These are phyloP conservation scores for Craterostigma plantagineum DNA, from an alignment of 257 asterid genomes.

Conservation along the genomic window DNA sequence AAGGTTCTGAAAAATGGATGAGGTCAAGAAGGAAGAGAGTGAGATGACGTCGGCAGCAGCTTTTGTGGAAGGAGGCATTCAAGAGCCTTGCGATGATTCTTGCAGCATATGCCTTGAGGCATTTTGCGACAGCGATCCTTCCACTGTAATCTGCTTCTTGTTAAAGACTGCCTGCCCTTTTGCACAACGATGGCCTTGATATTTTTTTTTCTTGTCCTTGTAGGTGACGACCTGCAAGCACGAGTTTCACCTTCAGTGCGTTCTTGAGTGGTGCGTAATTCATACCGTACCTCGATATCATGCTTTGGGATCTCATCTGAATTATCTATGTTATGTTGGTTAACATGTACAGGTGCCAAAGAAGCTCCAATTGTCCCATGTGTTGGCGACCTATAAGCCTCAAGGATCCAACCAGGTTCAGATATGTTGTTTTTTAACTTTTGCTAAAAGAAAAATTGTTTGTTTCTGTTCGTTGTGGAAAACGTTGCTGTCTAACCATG, in stretches of 20 bases:
- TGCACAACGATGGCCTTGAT: too few relatives aligned
- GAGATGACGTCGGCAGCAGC: conserved; percentile 75
- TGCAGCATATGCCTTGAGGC: conserved; percentile 96
- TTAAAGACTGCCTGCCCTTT: too few relatives aligned
- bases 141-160: conserved; percentile 36
- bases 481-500: background rate
- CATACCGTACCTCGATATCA: too few relatives aligned
- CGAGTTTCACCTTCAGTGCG: conserved; percentile 86
- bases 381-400: conserved; percentile 81
- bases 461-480: background rate
- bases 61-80: conserved; percentile 93
- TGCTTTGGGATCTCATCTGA: too few relatives aligned
- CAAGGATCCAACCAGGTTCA: conserved; percentile 64
- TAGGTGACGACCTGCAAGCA: conserved; percentile 41
- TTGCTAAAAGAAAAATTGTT: background rate
- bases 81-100: conserved; percentile 84
- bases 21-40: conserved; percentile 30
- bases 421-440: background rate
- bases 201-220: too few relatives aligned
- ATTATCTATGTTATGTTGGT: too few relatives aligned
- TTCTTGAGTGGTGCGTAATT: conserved; percentile 67
- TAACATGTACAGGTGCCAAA: conserved; percentile 59
- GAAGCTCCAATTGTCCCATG: conserved; percentile 97
- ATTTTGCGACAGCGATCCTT: conserved; percentile 62
- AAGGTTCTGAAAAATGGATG: conserved; percentile 39